Evolutionary conservation across 2,329 filamentous ascomycete species (phyloP).

Genomic region (Furcasterigmium sp.): DNA sequence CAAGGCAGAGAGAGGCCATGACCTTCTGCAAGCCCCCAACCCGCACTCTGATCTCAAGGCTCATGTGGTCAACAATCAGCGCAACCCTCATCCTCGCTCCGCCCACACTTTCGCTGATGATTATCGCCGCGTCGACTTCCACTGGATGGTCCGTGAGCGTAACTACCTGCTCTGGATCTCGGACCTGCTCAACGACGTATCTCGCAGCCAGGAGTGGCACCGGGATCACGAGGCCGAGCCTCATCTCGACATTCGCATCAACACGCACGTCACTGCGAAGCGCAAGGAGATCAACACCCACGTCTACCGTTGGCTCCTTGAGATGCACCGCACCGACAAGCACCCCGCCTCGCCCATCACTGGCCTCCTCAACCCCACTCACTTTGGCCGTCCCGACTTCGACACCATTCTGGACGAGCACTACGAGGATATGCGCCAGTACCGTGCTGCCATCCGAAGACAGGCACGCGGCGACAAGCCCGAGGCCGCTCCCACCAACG

Average conservation of each 20-base stretch:
- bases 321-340: conserved; percentile 46
- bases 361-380: conserved; percentile 45
- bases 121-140: conserved; percentile 51
- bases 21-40: not conserved
- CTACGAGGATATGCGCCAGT: conserved; percentile 45
- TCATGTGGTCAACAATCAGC: conserved; percentile 11
- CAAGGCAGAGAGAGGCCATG: not conserved
- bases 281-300: conserved; percentile 47
- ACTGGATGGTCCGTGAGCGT: conserved; percentile 54
- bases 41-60: not conserved
- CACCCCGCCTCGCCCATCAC: conserved; percentile 49
- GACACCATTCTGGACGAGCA: conserved; percentile 46
- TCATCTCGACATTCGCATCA: conserved; percentile 47
- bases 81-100: conserved; percentile 4
- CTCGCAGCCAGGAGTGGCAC: conserved; percentile 29
- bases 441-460: conserved; percentile 18
- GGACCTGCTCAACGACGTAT: conserved; percentile 46
- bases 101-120: conserved; percentile 23
- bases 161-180: conserved; percentile 54
- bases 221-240: conserved; percentile 23
- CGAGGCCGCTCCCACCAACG: conserved; percentile 1
- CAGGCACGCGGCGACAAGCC: conserved; percentile 6
- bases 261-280: conserved; percentile 52
- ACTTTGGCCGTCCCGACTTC: conserved; percentile 51
- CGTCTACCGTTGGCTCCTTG: conserved; percentile 51